Evolutionary conservation across 805 yeast genomes (phyloP), one percentile per base, ranked within the genome.

Genomic region (Zygosaccharomyces siamensis): DNA sequence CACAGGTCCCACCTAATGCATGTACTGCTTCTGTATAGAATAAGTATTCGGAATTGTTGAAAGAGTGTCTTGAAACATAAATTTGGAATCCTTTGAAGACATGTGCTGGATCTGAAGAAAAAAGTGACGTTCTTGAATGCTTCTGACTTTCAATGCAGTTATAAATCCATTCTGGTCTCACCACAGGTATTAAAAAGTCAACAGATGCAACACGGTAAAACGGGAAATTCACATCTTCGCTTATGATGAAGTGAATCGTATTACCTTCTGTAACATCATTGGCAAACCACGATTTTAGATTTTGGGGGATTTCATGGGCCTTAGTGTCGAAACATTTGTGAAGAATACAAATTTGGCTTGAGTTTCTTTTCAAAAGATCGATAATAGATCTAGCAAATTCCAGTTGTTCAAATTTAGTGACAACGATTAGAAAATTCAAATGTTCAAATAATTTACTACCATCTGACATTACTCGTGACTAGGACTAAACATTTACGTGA

Each of bases 1-100:
- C 69, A 59, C 73, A 81, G 30, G 78, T 81, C 3, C 96, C 98
- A 1, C 97, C 98, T 51, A 86, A 74, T 1, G 86, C 81, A 18
- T 77, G 67, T 1, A 70, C 49, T 30, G 67, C 45, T 2, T 84
- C 84, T 0, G 85, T 87, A 5, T 81, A 83, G 54, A 80, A 76
- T 12, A 87, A 73, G n/a, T 78, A 79, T 47, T 83, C 90, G 41
- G 77, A 74, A 53, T 83, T 89, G 3, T 80, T 80, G 1, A 70
- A 70, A 0, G 83, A 74, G 23, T 47, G 45, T 23, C 45, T 41
- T 10, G 61, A 55, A 2, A 60, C 74, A 51, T 88, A 80, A 1
- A 88, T 69, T 53, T 79, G 78, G 14, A 79, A 76, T 45, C 78
- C 76, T 51, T 80, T 81, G 61, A 92, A 72, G 52, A 86, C 77